phyloP scores from a whole-genome alignment of 768 basidiomycete species.

The Tricholoma sp. region DNA sequence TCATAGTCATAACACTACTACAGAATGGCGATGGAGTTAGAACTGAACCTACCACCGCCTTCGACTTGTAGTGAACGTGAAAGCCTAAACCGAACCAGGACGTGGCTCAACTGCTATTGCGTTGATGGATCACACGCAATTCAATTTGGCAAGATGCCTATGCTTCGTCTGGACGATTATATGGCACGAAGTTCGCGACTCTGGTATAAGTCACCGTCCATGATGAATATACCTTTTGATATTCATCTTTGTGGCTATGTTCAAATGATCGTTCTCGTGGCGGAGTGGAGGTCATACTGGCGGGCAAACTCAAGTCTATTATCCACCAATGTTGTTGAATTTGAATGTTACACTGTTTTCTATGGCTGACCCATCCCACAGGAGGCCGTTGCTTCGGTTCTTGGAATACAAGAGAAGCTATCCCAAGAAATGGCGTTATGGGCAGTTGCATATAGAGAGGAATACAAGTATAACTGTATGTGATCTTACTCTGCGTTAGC shows the following conservation, averaged over 20 bases:
- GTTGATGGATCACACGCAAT: slow-evolving; percentile 73
- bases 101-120: slow-evolving; percentile 74
- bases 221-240: slow-evolving; percentile 36
- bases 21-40: slow-evolving; percentile 71
- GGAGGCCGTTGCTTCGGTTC: slow-evolving; percentile 27
- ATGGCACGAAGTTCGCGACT: slow-evolving; percentile 44
- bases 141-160: slow-evolving; percentile 70
- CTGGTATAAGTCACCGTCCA: slow-evolving; percentile 42
- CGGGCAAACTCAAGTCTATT: slow-evolving; percentile 4
- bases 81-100: slow-evolving; percentile 63
- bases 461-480: slow-evolving; percentile 31
- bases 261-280: slow-evolving; percentile 45
- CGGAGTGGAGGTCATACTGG: slow-evolving; percentile 32
- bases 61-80: slow-evolving; percentile 53
- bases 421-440: slow-evolving; percentile 33
- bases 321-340: slow-evolving; percentile 1
- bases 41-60: slow-evolving; percentile 53
- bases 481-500: not conserved
- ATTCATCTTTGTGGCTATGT: slow-evolving; percentile 50
- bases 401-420: slow-evolving; percentile 34
- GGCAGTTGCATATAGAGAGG: slow-evolving; percentile 36
- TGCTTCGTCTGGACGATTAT: slow-evolving; percentile 59
- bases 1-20: not conserved
- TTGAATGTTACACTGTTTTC: not conserved
- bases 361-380: slow-evolving; percentile 11